Base-by-base conservation (phyloP, 2,329 filamentous ascomycete species). In the Amauroascus niger region DNA sequence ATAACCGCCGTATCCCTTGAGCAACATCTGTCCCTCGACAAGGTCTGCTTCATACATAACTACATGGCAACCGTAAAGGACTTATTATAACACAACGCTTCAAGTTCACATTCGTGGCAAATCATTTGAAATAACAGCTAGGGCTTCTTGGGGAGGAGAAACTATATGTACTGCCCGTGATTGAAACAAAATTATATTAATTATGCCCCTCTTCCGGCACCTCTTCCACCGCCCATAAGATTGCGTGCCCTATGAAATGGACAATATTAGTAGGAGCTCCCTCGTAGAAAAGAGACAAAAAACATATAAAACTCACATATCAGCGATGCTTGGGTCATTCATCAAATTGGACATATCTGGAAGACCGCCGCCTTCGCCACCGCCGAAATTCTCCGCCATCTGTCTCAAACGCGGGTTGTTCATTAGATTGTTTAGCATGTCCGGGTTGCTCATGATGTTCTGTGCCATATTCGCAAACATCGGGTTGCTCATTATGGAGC, bases 401-500 rank as follows among this genome's bases (percentile, higher is more conserved):
- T 94, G 82, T 54, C 87, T 80, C 58, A 97, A 74, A 57, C 84
- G 81, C 2, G 93, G 93, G 76, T 98, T 97, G 77, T 77, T 88
- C 90, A 98, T 95, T 55, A 98, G 73, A 69, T 89, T 93, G 67
- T 77, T 80, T 82, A 97, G 86, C 76, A 90, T 82, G 8, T 95
- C 87, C 0, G 93, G 93, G 74, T 98, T 96, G 73, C 83, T 88
- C 93, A 97, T 97, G 53, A 98, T 73, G 71, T 88, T 95, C 76
- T 96, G 88, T 3, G 93, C 93, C 89, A 97, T 96, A 74, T 80
- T 87, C 49, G 89, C 82, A 74, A 98, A 95, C 93, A 97, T 97
- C 53, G 93, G 93, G 76, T 97, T 98, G 76, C 77, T 89, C 89
- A 97, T 95, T 69, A 98, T 83, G 59, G 81, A 81, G 59, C 81